A percentile compares a stretch with the other conserved stretches of the same genome.
Conservation (phyloP, 306 rosid genomes). For the Phaseolus lunatus region DNA sequence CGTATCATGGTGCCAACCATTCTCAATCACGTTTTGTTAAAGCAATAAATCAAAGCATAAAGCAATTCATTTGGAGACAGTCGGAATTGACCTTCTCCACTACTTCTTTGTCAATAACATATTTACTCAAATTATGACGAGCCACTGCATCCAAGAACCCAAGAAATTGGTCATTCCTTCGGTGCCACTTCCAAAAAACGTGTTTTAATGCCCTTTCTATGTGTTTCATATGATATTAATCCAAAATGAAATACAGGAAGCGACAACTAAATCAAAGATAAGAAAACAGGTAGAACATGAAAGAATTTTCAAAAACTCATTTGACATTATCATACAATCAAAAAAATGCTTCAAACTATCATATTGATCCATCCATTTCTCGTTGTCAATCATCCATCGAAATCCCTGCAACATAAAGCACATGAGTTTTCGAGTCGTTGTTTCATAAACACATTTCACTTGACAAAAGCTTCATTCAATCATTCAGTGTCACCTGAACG, state of each 20-base stretch:
- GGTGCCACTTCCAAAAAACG: no score
- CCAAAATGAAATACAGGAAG: slow-evolving; percentile 2
- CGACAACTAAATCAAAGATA: slow-evolving; percentile 8
- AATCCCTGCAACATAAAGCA: slow-evolving; percentile 69
- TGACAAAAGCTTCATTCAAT: neutral
- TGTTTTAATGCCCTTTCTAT: no score
- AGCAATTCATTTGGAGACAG: slow-evolving; percentile 25
- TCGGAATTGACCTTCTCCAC: slow-evolving; percentile 75
- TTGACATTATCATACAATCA: slow-evolving; percentile 65
- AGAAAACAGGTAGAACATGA: neutral
- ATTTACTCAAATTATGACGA: slow-evolving; percentile 65
- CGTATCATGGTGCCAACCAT: slow-evolving; percentile 21
- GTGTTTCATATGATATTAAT: neutral
- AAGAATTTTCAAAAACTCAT: neutral
- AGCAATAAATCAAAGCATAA: slow-evolving; percentile 42
- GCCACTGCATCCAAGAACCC: slow-evolving; percentile 71
- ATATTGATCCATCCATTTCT: slow-evolving; percentile 82
- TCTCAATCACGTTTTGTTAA: slow-evolving; percentile 23
- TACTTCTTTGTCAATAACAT: slow-evolving; percentile 77
- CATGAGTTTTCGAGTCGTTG: neutral
- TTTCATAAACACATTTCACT: slow-evolving; percentile 12
- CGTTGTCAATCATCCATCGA: slow-evolving; percentile 84
- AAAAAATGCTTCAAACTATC: slow-evolving; percentile 76
- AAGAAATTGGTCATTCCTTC: no score
- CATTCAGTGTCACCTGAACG: slow-evolving; percentile 69